phyloP scores from a whole-genome alignment of 2,329 filamentous ascomycete species.

The Pseudocercospora eumusae region DNA sequence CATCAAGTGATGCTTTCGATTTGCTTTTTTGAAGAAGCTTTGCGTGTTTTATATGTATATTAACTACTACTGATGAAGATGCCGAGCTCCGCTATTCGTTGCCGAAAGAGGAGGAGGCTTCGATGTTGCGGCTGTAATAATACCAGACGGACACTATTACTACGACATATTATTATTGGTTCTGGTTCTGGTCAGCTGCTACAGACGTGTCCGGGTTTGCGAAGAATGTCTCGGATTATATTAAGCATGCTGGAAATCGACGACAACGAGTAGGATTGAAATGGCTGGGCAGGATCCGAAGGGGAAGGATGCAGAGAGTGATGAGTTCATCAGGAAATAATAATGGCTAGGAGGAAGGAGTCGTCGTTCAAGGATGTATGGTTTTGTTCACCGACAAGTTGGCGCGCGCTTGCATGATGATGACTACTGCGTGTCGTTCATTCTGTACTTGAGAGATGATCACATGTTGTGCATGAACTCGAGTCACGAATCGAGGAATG shows the following conservation, averaged over 20 bases:
- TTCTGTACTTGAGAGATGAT: neutral
- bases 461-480: conserved; percentile 8
- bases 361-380: neutral
- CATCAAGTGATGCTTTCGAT: neutral
- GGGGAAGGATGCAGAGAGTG: neutral
- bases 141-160: neutral
- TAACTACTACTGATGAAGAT: no score
- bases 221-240: conserved; percentile 1
- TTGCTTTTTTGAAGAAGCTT: conserved; percentile 1
- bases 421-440: no score
- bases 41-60: no score
- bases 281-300: neutral
- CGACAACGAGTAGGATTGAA: no score
- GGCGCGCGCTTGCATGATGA: neutral
- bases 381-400: conserved; percentile 9
- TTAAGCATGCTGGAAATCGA: no score
- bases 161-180: no score
- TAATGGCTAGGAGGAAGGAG: neutral
- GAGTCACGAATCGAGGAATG: neutral
- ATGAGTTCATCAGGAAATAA: no score
- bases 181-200: neutral
- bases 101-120: no score
- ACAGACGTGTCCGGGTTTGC: neutral
- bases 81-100: no score
- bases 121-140: neutral